phyloP scores from a whole-genome alignment of 148 eudicot species.

The Suaeda aralocaspica region DNA sequence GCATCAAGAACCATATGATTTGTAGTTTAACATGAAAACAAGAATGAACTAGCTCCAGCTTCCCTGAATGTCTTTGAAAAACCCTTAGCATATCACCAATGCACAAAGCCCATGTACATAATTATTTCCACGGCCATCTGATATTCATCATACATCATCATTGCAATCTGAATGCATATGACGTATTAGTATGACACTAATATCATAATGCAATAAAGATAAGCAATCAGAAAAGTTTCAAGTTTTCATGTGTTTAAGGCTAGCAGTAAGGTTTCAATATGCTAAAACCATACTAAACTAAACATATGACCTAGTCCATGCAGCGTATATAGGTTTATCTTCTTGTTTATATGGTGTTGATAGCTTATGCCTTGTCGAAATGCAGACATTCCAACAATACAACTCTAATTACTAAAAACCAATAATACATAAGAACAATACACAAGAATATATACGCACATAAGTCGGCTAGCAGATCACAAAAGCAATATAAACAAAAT shows the following conservation, averaged over 20 bases:
- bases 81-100: conserved; percentile 53
- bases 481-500: too few species aligned
- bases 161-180: conserved; percentile 73
- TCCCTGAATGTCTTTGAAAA: conserved; percentile 36
- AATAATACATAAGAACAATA: neutral
- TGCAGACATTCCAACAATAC: neutral
- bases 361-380: neutral
- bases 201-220: conserved; percentile 16
- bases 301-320: neutral
- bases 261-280: neutral
- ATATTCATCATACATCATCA: conserved; percentile 67
- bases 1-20: conserved; percentile 12
- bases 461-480: too few species aligned
- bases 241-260: neutral
- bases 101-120: conserved; percentile 48
- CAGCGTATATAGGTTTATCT: neutral
- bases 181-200: conserved; percentile 43
- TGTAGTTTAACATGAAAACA: conserved; percentile 22
- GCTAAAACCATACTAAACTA: neutral
- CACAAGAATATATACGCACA: neutral
- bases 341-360: neutral
- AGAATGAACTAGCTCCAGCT: conserved; percentile 17
- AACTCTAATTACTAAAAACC: neutral
- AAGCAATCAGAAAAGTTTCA: neutral
- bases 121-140: conserved; percentile 47